phyloP scores from a whole-genome alignment of 108 stramenopile species.

The Cyclotella choctawhatcheeana region DNA sequence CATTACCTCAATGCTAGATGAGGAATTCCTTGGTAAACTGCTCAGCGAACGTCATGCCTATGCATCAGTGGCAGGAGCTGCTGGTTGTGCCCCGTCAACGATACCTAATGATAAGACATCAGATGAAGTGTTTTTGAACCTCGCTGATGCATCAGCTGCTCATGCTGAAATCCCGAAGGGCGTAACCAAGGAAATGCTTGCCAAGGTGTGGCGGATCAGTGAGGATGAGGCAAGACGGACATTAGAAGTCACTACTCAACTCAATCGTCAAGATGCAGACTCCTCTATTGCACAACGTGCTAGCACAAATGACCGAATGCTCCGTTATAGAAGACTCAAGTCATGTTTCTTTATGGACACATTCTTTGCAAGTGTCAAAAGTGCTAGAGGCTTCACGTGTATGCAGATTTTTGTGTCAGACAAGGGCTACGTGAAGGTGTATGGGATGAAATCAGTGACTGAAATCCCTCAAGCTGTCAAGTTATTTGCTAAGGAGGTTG shows the following conservation, averaged over 20 bases:
- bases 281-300: not conserved
- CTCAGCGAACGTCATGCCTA: too few relatives aligned
- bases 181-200: conserved; percentile 27
- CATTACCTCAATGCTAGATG: too few relatives aligned
- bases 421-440: conserved; percentile 29
- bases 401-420: conserved; percentile 39
- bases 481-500: conserved; percentile 47
- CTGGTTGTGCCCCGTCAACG: not conserved
- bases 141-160: not conserved
- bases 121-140: not conserved
- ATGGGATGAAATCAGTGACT: conserved; percentile 16
- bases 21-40: too few relatives aligned
- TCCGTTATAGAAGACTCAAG: not conserved
- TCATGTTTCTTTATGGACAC: conserved; percentile 37
- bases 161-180: conserved; percentile 12
- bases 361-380: conserved; percentile 26
- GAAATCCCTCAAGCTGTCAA: conserved; percentile 31
- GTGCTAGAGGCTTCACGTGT: conserved; percentile 24
- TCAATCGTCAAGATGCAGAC: conserved; percentile 4
- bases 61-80: too few relatives aligned
- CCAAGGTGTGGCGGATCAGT: conserved; percentile 46
- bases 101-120: not conserved
- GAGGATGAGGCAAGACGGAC: conserved; percentile 26
- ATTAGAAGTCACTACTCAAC: conserved; percentile 28
- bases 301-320: conserved; percentile 12